Percentiles rank a stretch among this genome's conserved stretches.
phyloP scores from a whole-genome alignment of 768 basidiomycete genomes.

The Pleurotus platypus region DNA sequence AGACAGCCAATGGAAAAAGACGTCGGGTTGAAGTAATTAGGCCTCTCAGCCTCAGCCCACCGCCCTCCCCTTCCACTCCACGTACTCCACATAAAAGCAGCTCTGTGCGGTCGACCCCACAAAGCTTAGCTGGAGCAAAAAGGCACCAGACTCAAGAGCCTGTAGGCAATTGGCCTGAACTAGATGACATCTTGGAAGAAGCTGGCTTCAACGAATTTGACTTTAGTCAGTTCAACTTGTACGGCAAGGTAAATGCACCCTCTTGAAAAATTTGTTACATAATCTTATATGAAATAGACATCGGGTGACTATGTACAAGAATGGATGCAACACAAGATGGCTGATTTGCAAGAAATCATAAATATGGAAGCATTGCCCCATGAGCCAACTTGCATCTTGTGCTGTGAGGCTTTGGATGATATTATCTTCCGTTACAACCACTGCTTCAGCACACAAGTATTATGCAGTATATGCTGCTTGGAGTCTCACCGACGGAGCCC shows the following conservation, averaged over 20 bases:
- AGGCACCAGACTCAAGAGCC: not conserved
- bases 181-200: not conserved
- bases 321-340: not conserved
- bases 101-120: not conserved
- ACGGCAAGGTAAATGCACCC: not conserved
- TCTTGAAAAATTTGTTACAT: not conserved
- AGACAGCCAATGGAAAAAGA: not conserved
- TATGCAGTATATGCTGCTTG: constrained; percentile 2
- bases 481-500: not conserved
- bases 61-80: not conserved
- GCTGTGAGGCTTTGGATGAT: not conserved
- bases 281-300: not conserved
- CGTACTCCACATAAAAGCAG: not conserved
- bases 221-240: not conserved
- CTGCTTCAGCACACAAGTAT: not conserved
- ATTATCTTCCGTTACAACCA: not conserved
- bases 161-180: not conserved
- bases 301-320: not conserved
- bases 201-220: not conserved
- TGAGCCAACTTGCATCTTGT: not conserved
- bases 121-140: not conserved
- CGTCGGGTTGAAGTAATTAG: not conserved
- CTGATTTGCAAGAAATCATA: not conserved
- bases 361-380: not conserved
- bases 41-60: not conserved